Evolutionary conservation across 2,329 filamentous ascomycete species (phyloP).

Genomic region (Trichophyton simii): DNA sequence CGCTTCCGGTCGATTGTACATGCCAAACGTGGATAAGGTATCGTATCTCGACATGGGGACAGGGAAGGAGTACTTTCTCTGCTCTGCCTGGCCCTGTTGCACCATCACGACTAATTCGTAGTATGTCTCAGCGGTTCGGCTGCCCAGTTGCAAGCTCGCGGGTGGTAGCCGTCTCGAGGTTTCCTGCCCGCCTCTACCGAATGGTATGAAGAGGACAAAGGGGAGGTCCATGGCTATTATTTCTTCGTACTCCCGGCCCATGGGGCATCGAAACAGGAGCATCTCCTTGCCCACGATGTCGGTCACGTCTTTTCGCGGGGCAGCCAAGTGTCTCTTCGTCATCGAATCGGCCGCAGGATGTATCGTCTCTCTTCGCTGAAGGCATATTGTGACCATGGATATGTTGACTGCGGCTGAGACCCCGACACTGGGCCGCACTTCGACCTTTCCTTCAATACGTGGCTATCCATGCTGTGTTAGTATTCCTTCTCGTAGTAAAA

Average conservation of each 20-base stretch:
- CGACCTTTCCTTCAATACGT: conserved; percentile 93
- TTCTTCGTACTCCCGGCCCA: conserved; percentile 72
- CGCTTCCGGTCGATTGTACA: conserved; percentile 94
- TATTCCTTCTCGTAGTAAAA: conserved; percentile 10
- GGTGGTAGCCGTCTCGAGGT: conserved; percentile 81
- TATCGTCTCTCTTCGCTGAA: conserved; percentile 89
- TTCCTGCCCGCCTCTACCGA: conserved; percentile 81
- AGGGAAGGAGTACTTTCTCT: conserved; percentile 83
- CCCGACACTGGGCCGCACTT: conserved; percentile 77
- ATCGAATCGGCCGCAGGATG: conserved; percentile 91
- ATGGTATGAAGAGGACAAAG: conserved; percentile 95
- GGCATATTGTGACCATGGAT: conserved; percentile 84
- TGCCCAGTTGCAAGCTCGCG: conserved; percentile 78
- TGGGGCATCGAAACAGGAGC: conserved; percentile 72
- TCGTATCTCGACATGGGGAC: conserved; percentile 89
- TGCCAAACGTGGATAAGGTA: conserved; percentile 93
- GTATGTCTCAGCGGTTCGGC: conserved; percentile 88
- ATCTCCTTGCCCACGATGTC: conserved; percentile 95
- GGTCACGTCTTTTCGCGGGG: conserved; percentile 76
- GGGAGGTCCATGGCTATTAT: conserved; percentile 94
- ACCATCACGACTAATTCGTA: conserved; percentile 95
- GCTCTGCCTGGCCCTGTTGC: conserved; percentile 74
- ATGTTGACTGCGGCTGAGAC: conserved; percentile 80
- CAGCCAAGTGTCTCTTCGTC: conserved; percentile 79
- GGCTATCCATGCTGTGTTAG: conserved; percentile 47